phyloP scores from a whole-genome alignment of 306 rosid species.

The Cucumis sativus region Cucumber_9930_V3 NC_026660.2:26333001-26333500 shows the following conservation, averaged over 20 bases:
- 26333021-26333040: not conserved
- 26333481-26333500: not conserved
- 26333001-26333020: not conserved
- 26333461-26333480: not conserved
- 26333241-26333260: not conserved
- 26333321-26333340: not conserved
- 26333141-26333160: too few species aligned
- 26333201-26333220: not conserved
- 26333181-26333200: not conserved
- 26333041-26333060: slow-evolving; percentile 1
- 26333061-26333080: not conserved
- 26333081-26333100: not conserved
- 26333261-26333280: not conserved
- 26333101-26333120: not conserved
- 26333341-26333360: not conserved
- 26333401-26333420: not conserved
- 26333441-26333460: not conserved
- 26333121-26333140: too few species aligned
- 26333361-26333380: not conserved
- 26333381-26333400: not conserved
- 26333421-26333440: not conserved
- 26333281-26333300: not conserved
- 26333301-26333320: not conserved
- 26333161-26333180: not conserved
- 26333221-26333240: not conserved